These are phyloP conservation scores for Talaromyces nanjingensis DNA, from an alignment of 495 filamentous ascomycete genomes.

Conservation along the genomic window DNA sequence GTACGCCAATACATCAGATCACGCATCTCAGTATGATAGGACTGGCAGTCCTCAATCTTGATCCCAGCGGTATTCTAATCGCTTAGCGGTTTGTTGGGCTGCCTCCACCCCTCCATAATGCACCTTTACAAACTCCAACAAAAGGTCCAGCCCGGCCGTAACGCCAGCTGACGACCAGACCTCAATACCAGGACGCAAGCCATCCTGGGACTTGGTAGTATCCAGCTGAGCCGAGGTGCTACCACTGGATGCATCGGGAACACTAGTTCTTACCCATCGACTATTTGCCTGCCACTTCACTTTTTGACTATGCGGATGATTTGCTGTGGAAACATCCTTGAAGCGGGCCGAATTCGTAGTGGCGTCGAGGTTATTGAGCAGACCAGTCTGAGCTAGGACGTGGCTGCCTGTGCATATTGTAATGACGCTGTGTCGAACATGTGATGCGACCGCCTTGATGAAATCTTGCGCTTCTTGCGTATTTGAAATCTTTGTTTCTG, in stretches of 20 bases:
- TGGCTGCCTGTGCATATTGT: conserved; percentile 55
- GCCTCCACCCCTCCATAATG: conserved; percentile 16
- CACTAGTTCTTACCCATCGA: background rate
- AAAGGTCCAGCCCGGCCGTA: conserved; percentile 19
- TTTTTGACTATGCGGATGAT: conserved; percentile 3
- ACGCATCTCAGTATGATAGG: background rate
- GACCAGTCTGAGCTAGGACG: conserved; percentile 43
- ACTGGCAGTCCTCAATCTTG: background rate
- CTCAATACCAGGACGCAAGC: conserved; percentile 6
- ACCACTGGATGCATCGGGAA: background rate
- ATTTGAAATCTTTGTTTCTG: conserved; percentile 8
- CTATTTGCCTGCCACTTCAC: conserved; percentile 2
- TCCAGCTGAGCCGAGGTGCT: background rate
- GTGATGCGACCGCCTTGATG: conserved; percentile 21
- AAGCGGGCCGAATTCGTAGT: conserved; percentile 38
- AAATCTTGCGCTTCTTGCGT: conserved; percentile 34
- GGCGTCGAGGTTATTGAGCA: conserved; percentile 49
- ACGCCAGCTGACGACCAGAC: conserved; percentile 20
- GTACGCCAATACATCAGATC: background rate
- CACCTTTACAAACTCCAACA: conserved; percentile 16
- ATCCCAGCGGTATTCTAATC: conserved; percentile 3
- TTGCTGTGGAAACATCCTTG: background rate
- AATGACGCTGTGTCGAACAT: conserved; percentile 43
- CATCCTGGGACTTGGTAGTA: background rate
- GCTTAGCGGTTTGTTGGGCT: background rate